Conservation (phyloP, 116 monocot genomes). For the Posidonia oceanica region DNA sequence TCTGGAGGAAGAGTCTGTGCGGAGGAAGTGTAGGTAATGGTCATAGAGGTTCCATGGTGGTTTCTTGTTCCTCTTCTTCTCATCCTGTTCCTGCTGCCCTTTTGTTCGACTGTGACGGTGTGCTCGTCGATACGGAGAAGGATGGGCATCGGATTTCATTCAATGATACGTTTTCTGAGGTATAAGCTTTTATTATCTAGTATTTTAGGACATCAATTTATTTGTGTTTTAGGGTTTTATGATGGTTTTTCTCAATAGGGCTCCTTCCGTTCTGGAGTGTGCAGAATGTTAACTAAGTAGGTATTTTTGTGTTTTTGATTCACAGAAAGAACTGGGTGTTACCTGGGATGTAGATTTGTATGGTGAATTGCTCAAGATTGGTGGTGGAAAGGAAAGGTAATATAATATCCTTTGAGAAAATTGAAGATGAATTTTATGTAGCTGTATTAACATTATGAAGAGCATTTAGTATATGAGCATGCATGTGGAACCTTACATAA, state of each 20-base stretch:
- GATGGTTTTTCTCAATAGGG: background rate
- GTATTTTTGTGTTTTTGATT: background rate
- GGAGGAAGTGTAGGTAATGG: background rate
- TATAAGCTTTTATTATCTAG: background rate
- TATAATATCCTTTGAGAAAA: too few species aligned
- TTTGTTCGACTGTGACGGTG: slow-evolving; percentile 92
- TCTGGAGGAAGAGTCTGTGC: background rate
- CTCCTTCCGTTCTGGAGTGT: too few species aligned
- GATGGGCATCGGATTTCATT: slow-evolving; percentile 91
- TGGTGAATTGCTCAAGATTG: slow-evolving; percentile 92
- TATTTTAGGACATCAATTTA: too few species aligned
- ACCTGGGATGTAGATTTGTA: slow-evolving; percentile 89
- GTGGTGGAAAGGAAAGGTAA: slow-evolving; percentile 97
- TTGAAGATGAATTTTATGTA: too few species aligned
- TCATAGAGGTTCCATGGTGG: background rate
- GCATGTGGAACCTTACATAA: too few species aligned
- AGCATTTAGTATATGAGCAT: too few species aligned
- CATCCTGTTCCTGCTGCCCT: slow-evolving; percentile 41
- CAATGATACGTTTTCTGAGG: slow-evolving; percentile 88
- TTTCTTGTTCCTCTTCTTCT: slow-evolving; percentile 5
- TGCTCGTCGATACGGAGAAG: slow-evolving; percentile 98
- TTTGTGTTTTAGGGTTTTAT: background rate
- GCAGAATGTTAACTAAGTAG: too few species aligned
- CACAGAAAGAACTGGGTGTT: slow-evolving; percentile 77
- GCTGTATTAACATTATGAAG: too few species aligned